These are phyloP conservation scores for Catenaria anguillulae DNA, from an alignment of 371 early-diverging fungal genomes.

Conservation along the genomic window DNA sequence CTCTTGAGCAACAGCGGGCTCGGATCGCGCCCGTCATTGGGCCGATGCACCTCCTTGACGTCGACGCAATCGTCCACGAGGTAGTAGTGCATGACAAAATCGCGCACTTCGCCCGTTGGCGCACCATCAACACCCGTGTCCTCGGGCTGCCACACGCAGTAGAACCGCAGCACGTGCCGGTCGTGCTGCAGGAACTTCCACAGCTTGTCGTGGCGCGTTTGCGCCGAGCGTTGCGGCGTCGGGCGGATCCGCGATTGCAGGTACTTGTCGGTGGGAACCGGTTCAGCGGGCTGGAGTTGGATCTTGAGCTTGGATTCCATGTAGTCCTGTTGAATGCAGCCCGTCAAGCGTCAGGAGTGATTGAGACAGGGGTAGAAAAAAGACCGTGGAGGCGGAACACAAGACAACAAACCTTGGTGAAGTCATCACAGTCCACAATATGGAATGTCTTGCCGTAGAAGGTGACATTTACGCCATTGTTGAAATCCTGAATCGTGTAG, in stretches of 20 bases:
- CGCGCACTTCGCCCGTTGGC: constrained; percentile 28
- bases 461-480: constrained; percentile 28
- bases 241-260: background rate
- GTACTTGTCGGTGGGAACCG: constrained; percentile 20
- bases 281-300: constrained; percentile 24
- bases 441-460: constrained; percentile 32
- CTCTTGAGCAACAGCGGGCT: constrained; percentile 27
- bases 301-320: constrained; percentile 25
- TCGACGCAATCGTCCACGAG: constrained; percentile 37
- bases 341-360: no score
- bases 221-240: background rate
- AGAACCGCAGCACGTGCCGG: constrained; percentile 38
- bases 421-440: constrained; percentile 36
- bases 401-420: constrained; percentile 24
- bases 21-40: constrained; percentile 35
- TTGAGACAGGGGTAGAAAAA: no score
- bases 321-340: constrained; percentile 34
- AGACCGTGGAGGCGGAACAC: no score
- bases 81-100: constrained; percentile 39
- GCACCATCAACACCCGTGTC: no score
- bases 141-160: constrained; percentile 39
- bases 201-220: constrained; percentile 28
- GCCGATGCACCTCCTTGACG: constrained; percentile 30
- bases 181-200: constrained; percentile 40
- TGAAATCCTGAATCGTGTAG: constrained; percentile 30